Percentiles rank a stretch among this genome's conserved stretches.
phyloP scores from a whole-genome alignment of 2,329 filamentous ascomycete species.

The Thermothelomyces thermophilus region DNA sequence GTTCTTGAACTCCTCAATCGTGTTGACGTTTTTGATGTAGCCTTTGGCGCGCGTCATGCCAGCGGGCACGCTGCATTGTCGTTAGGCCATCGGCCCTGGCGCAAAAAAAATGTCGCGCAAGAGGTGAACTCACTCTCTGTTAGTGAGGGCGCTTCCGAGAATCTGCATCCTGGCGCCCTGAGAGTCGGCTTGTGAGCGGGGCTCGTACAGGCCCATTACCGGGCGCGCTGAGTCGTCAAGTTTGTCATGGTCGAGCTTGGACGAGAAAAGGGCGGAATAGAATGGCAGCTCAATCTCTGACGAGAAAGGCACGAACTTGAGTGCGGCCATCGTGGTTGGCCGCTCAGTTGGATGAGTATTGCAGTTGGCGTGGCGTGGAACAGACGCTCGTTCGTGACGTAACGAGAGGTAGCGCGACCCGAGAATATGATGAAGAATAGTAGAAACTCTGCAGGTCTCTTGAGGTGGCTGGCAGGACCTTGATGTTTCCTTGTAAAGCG shows the following conservation, averaged over 20 bases:
- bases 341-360: neutral
- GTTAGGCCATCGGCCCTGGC: constrained; percentile 7
- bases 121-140: constrained; percentile 61
- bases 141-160: constrained; percentile 76
- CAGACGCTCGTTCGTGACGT: neutral
- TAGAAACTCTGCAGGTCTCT: neutral
- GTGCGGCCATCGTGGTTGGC: constrained; percentile 37
- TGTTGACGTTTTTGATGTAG: constrained; percentile 93
- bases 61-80: constrained; percentile 50
- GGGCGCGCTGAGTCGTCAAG: constrained; percentile 88
- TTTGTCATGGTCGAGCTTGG: constrained; percentile 95
- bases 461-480: neutral
- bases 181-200: constrained; percentile 62
- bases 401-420: neutral
- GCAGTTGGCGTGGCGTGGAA: neutral
- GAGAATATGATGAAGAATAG: too few relatives aligned
- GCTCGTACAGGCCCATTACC: constrained; percentile 83
- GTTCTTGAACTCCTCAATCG: constrained; percentile 84
- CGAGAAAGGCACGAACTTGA: constrained; percentile 78
- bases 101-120: neutral
- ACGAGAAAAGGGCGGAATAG: constrained; percentile 83
- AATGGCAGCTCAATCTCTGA: constrained; percentile 95
- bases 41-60: constrained; percentile 80
- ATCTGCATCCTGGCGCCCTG: constrained; percentile 87
- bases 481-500: neutral